A percentile compares a stretch with the other conserved stretches of the same genome.
phyloP scores from a whole-genome alignment of 148 eudicot species.

The Rhododendron ovatum region DNA sequence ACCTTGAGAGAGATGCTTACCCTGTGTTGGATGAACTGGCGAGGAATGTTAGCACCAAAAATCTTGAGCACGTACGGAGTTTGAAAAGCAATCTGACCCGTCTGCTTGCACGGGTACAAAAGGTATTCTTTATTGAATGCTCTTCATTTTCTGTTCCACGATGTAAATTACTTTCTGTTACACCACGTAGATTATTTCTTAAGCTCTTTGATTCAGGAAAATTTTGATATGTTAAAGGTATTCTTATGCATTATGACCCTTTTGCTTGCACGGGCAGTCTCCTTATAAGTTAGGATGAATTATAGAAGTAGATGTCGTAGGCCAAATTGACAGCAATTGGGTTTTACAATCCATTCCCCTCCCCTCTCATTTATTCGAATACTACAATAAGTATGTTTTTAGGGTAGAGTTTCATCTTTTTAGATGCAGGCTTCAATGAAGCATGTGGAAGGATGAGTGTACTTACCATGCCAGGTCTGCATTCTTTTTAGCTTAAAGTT shows the following conservation, averaged over 20 bases:
- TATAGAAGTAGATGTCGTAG: neutral
- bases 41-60: conserved; percentile 82
- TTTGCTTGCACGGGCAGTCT: neutral
- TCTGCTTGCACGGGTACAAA: conserved; percentile 93
- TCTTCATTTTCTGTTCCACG: neutral
- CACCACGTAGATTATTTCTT: neutral
- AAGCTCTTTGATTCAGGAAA: neutral
- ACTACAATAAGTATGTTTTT: neutral
- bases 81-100: conserved; percentile 93
- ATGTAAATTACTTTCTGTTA: neutral
- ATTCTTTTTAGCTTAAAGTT: neutral
- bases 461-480: neutral
- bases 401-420: neutral
- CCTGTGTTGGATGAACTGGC: conserved; percentile 93
- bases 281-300: neutral
- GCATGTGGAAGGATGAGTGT: neutral
- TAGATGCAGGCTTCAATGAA: neutral
- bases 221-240: neutral
- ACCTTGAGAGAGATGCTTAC: conserved; percentile 89
- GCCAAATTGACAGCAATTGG: neutral
- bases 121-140: conserved; percentile 38
- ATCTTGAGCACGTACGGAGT: conserved; percentile 92
- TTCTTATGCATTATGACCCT: neutral
- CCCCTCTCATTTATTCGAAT: neutral
- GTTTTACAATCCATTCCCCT: neutral